phyloP scores from a whole-genome alignment of 1,139 yeast species.

The Scheffersomyces titani region DNA sequence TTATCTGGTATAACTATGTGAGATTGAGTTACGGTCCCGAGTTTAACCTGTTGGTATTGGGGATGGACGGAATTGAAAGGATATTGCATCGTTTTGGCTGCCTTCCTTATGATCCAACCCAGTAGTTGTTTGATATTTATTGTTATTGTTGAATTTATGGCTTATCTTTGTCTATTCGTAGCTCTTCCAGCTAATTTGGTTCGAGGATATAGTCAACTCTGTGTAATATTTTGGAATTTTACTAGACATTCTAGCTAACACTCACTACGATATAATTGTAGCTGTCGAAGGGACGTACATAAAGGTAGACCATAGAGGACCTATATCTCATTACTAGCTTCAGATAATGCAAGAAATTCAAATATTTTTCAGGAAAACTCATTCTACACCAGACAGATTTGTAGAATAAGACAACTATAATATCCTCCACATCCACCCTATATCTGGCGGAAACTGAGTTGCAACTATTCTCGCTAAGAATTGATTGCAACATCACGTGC shows the following conservation, averaged over 20 bases:
- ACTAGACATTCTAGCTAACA: no score
- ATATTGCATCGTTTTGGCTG: conserved; percentile 50
- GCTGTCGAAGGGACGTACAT: no score
- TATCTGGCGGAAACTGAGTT: no score
- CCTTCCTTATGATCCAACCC: conserved; percentile 30
- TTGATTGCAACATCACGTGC: not conserved
- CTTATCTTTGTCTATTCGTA: not conserved
- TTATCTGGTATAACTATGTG: conserved; percentile 64
- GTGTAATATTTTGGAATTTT: no score
- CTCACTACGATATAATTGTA: no score
- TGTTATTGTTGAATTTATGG: not conserved
- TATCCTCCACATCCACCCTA: no score
- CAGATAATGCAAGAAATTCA: no score
- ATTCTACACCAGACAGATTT: no score
- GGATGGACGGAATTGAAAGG: conserved; percentile 71
- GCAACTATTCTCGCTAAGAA: not conserved
- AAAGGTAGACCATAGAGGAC: no score
- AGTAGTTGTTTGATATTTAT: not conserved
- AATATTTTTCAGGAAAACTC: no score
- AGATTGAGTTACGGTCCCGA: conserved; percentile 70
- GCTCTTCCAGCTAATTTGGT: not conserved
- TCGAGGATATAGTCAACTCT: no score
- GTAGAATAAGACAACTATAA: no score
- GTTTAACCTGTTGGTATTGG: conserved; percentile 50
- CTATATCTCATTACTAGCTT: not conserved